A percentile compares a stretch with the other conserved stretches of the same genome.
Conservation (phyloP, 2,329 filamentous ascomycete species). For the Colletotrichum sp. region DNA sequence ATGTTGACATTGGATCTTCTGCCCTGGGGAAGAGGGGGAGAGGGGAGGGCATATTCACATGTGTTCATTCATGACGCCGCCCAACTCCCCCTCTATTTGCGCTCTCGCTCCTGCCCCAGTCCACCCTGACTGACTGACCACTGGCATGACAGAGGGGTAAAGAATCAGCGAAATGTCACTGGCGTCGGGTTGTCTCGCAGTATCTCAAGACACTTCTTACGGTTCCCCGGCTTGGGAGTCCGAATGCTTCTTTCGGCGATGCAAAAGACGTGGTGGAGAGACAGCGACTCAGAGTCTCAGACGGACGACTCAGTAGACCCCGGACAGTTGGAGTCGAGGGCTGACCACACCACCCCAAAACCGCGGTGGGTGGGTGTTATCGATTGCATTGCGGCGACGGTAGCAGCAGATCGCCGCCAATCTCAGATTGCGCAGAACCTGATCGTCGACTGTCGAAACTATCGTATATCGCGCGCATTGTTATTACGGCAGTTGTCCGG, state of each 20-base stretch:
- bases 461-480: not conserved
- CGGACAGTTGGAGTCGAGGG: not conserved
- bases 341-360: not conserved
- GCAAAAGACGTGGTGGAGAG: not conserved
- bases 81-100: not conserved
- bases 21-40: not conserved
- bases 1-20: not conserved
- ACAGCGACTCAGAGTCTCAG: not conserved
- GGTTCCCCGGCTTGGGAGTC: not conserved
- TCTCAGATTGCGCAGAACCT: not conserved
- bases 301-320: not conserved
- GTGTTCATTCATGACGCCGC: not conserved
- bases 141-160: not conserved
- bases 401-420: not conserved
- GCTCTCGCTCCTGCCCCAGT: not conserved
- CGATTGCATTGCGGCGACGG: not conserved
- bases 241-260: not conserved
- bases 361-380: not conserved
- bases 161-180: not conserved
- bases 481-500: not conserved
- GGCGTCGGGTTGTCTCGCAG: not conserved
- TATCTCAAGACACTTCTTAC: not conserved
- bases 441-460: not conserved
- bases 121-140: not conserved
- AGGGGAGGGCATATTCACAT: conserved; percentile 3